Evolutionary conservation across 768 basidiomycete genomes (phyloP).

Genomic region (Nidula microcarpa): DNA sequence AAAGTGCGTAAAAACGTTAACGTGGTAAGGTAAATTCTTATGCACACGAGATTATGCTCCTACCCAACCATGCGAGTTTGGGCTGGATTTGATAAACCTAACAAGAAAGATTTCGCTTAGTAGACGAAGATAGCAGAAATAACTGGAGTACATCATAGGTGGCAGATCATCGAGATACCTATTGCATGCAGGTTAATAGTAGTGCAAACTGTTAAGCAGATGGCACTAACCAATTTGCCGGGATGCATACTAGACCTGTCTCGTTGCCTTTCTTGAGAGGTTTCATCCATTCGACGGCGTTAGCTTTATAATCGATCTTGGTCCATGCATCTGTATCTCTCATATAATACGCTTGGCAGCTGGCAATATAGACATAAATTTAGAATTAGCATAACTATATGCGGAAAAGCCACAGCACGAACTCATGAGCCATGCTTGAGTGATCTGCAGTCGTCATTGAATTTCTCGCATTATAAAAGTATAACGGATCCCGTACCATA

Average conservation of each 20-base stretch:
- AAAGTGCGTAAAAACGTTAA: background rate
- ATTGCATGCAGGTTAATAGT: background rate
- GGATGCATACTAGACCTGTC: conserved; percentile 58
- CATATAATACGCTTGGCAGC: conserved; percentile 65
- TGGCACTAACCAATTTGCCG: conserved; percentile 59
- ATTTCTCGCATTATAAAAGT: background rate
- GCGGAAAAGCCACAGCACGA: conserved; percentile 1
- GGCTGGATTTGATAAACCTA: conserved; percentile 67
- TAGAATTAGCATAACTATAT: background rate
- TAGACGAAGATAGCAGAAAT: background rate
- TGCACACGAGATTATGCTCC: background rate
- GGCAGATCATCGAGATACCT: conserved; percentile 74
- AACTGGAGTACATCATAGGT: conserved; percentile 58
- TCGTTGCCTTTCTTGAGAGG: conserved; percentile 61
- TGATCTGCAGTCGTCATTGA: conserved; percentile 34
- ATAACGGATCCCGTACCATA: conserved; percentile 46
- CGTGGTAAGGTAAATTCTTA: background rate
- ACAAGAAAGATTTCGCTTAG: conserved; percentile 2
- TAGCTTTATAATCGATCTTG: conserved; percentile 60
- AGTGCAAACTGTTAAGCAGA: background rate
- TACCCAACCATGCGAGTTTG: conserved; percentile 75
- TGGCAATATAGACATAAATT: conserved; percentile 11
- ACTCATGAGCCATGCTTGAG: conserved; percentile 56
- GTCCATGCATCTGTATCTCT: conserved; percentile 70
- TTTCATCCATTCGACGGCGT: conserved; percentile 72